Conservation (phyloP, 2,329 filamentous ascomycete species). For the Trichoderma sp. region DNA sequence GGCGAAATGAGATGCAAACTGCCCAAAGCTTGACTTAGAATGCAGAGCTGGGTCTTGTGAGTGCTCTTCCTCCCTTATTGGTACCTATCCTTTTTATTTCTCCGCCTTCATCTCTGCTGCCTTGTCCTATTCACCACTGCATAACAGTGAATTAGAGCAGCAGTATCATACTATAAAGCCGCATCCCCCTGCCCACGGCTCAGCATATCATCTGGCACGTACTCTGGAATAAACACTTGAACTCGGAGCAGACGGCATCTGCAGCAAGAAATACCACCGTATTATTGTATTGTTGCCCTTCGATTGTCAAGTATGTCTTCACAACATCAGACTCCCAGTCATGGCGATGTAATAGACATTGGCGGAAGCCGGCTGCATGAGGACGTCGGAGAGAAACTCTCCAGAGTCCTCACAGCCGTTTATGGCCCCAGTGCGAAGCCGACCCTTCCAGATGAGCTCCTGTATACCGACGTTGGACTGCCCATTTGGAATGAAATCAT, state of each 20-base stretch:
- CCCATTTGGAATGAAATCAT: conserved; percentile 47
- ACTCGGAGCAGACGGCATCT: neutral
- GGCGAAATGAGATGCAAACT: conserved; percentile 7
- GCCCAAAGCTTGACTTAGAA: conserved; percentile 14
- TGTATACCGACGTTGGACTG: conserved; percentile 44
- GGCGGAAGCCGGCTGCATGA: conserved; percentile 41
- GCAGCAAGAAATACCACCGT: neutral
- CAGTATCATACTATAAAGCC: neutral
- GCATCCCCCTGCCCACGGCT: neutral
- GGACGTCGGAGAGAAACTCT: conserved; percentile 35
- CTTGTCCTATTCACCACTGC: neutral
- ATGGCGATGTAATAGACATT: conserved; percentile 43
- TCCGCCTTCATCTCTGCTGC: neutral
- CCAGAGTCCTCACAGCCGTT: conserved; percentile 31
- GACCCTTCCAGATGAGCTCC: conserved; percentile 43
- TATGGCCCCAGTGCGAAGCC: conserved; percentile 33
- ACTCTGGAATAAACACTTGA: neutral
- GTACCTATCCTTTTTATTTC: neutral
- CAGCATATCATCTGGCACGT: neutral
- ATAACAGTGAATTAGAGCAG: conserved; percentile 2
- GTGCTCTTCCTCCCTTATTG: conserved; percentile 2
- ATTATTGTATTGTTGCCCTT: neutral
- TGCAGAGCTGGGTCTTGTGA: neutral
- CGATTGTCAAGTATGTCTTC: conserved; percentile 4
- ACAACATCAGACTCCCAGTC: conserved; percentile 16